Evolutionary conservation across 495 filamentous ascomycete species (phyloP).

Genomic region (Talaromyces stipitatus): DNA sequence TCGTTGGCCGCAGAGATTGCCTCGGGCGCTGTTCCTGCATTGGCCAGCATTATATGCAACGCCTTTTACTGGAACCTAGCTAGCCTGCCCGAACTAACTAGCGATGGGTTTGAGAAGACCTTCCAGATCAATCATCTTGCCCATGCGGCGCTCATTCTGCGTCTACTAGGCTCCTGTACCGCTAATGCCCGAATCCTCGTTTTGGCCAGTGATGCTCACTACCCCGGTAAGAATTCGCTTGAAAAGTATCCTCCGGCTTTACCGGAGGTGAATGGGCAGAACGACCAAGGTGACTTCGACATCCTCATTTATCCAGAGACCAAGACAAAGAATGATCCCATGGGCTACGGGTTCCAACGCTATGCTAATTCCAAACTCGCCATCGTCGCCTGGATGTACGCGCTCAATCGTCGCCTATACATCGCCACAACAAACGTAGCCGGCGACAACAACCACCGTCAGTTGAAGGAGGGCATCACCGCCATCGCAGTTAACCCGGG

Average conservation of each 20-base stretch:
- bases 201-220: slow-evolving; percentile 25
- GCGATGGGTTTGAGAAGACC: slow-evolving; percentile 35
- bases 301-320: slow-evolving; percentile 7
- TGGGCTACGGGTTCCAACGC: slow-evolving; percentile 25
- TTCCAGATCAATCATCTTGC: slow-evolving; percentile 40
- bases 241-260: slow-evolving; percentile 18
- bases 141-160: slow-evolving; percentile 34
- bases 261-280: slow-evolving; percentile 8
- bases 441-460: neutral
- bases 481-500: slow-evolving; percentile 40
- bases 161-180: slow-evolving; percentile 22
- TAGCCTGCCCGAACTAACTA: neutral
- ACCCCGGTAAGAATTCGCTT: slow-evolving; percentile 24
- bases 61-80: slow-evolving; percentile 21
- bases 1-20: slow-evolving; percentile 18
- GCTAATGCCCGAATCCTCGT: slow-evolving; percentile 20
- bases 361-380: slow-evolving; percentile 33
- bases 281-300: neutral
- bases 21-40: slow-evolving; percentile 27
- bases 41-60: slow-evolving; percentile 35
- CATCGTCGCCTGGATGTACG: slow-evolving; percentile 28
- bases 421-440: neutral
- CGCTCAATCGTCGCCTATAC: slow-evolving; percentile 18
- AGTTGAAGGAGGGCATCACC: slow-evolving; percentile 19
- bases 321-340: slow-evolving; percentile 2